Evolutionary conservation across 2,329 filamentous ascomycete species (phyloP).

Genomic region (Nectriaceae sp.): DNA sequence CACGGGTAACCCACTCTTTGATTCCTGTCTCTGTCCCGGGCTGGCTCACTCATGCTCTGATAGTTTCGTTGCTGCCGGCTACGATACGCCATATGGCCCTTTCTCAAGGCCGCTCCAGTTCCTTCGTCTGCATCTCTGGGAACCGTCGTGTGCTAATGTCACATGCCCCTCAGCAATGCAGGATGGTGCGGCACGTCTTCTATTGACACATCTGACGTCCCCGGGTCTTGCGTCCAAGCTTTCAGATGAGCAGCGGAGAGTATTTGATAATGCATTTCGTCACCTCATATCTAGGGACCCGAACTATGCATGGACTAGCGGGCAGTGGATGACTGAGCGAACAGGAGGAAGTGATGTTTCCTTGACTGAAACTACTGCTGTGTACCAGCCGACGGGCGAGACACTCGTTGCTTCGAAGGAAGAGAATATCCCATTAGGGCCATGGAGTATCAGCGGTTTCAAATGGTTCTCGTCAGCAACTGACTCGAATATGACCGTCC

Average conservation of each 20-base stretch:
- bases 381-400: slow-evolving; percentile 13
- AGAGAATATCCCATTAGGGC: slow-evolving; percentile 46
- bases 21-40: neutral
- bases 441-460: slow-evolving; percentile 65
- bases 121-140: slow-evolving; percentile 58
- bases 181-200: slow-evolving; percentile 59
- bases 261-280: slow-evolving; percentile 54
- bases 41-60: neutral
- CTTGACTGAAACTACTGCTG: slow-evolving; percentile 65
- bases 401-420: slow-evolving; percentile 14
- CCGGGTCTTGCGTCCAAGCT: slow-evolving; percentile 29
- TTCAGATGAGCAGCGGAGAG: slow-evolving; percentile 34
- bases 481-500: slow-evolving; percentile 52
- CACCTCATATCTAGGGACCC: slow-evolving; percentile 56
- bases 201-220: slow-evolving; percentile 45
- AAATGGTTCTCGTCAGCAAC: slow-evolving; percentile 55
- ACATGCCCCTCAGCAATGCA: slow-evolving; percentile 69
- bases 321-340: slow-evolving; percentile 79
- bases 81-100: slow-evolving; percentile 52
- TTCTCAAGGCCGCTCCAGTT: slow-evolving; percentile 63
- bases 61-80: slow-evolving; percentile 60
- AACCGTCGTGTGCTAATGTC: slow-evolving; percentile 59
- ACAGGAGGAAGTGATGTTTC: slow-evolving; percentile 70
- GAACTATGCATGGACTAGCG: slow-evolving; percentile 64
- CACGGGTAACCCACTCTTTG: slow-evolving; percentile 46